Evolutionary conservation across 2,329 filamentous ascomycete species (phyloP).

Genomic region (Ceratocystis destructans): DNA sequence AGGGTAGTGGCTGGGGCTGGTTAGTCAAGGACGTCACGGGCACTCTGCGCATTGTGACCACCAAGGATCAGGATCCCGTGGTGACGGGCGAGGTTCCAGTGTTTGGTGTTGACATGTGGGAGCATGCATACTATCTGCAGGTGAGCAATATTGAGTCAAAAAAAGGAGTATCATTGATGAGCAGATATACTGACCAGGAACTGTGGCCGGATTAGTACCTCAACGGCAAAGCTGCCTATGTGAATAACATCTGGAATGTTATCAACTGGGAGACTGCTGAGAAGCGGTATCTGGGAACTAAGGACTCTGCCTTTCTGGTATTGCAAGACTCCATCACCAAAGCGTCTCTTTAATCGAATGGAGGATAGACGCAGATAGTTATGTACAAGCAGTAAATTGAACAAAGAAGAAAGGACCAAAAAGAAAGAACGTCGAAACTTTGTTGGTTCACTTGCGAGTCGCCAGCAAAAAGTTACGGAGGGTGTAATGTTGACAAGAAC

Average conservation of each 20-base stretch:
- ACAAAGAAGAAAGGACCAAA: not conserved
- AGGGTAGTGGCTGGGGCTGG: conserved; percentile 85
- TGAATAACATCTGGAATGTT: conserved; percentile 64
- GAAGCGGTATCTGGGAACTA: conserved; percentile 40
- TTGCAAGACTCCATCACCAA: conserved; percentile 31
- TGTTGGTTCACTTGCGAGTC: not conserved
- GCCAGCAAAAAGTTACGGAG: not conserved
- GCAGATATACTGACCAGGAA: not conserved
- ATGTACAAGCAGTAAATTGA: not conserved
- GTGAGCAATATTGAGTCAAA: conserved; percentile 29
- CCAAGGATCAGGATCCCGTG: conserved; percentile 76
- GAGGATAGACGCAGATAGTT: no score
- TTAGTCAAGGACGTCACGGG: conserved; percentile 50
- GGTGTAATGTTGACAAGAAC: conserved; percentile 5
- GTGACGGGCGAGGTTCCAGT: conserved; percentile 52
- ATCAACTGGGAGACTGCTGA: conserved; percentile 66
- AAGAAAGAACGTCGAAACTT: not conserved
- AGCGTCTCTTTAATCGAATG: not conserved
- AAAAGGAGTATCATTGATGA: not conserved
- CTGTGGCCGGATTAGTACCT: conserved; percentile 44
- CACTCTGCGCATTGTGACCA: conserved; percentile 57
- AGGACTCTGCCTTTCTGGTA: conserved; percentile 34
- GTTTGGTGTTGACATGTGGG: conserved; percentile 80
- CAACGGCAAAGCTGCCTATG: conserved; percentile 61
- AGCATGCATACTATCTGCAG: conserved; percentile 83